Evolutionary conservation across 164 flowering plant species (phyloP).

Genomic region (Stephania japonica): DNA sequence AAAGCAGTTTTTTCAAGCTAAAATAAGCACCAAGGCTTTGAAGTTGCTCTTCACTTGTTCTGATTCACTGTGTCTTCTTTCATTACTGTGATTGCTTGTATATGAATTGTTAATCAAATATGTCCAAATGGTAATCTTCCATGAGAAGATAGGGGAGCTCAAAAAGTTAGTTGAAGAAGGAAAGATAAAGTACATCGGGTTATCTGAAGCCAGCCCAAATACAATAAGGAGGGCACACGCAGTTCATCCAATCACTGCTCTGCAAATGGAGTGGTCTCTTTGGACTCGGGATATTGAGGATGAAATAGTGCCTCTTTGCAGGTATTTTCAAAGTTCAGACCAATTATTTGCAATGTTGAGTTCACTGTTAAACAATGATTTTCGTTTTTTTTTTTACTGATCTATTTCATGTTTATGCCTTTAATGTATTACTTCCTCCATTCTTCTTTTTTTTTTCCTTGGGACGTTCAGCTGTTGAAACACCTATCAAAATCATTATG

Average conservation of each 20-base stretch:
- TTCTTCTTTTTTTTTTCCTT: too few species aligned
- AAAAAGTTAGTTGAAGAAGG: slow-evolving; percentile 39
- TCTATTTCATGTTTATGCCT: neutral
- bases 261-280: slow-evolving; percentile 64
- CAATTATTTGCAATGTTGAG: neutral
- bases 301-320: slow-evolving; percentile 55
- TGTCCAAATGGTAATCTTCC: neutral
- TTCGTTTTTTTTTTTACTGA: neutral
- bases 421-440: neutral
- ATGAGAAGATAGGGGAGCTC: slow-evolving; percentile 26
- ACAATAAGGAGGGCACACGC: slow-evolving; percentile 60
- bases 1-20: neutral
- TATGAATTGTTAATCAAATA: neutral
- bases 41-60: neutral
- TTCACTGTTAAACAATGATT: neutral
- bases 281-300: slow-evolving; percentile 60
- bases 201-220: slow-evolving; percentile 45
- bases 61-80: neutral
- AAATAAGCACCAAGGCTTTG: neutral
- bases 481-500: too few species aligned
- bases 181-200: slow-evolving; percentile 30
- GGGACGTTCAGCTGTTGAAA: too few species aligned
- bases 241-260: slow-evolving; percentile 50
- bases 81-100: neutral
- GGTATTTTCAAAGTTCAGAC: slow-evolving; percentile 23